Evolutionary conservation across 345 rosid genomes (phyloP).

Genomic region (Cochlearia excelsa): DNA sequence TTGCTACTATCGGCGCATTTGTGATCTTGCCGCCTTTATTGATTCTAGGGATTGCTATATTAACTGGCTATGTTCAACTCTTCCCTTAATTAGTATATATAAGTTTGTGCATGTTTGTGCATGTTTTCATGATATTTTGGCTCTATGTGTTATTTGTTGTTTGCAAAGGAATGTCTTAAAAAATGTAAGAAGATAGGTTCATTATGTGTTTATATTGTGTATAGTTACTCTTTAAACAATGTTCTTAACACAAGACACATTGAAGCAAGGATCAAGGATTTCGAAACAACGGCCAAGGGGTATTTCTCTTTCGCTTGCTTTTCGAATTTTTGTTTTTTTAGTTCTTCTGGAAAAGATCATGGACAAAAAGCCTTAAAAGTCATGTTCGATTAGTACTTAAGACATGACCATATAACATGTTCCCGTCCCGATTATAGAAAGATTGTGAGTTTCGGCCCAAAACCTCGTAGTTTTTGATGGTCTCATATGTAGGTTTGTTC

Average conservation of each 20-base stretch:
- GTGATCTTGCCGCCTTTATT: constrained; percentile 74
- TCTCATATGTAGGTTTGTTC: constrained; percentile 54
- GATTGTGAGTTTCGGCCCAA: too few relatives aligned
- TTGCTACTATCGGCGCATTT: constrained; percentile 85
- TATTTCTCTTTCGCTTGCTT: constrained; percentile 53
- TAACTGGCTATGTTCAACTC: constrained; percentile 89
- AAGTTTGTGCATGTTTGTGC: too few relatives aligned
- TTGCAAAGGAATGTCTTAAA: constrained; percentile 5
- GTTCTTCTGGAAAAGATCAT: too few relatives aligned
- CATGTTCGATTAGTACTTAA: too few relatives aligned
- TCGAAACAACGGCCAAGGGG: constrained; percentile 29
- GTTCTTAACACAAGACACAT: constrained; percentile 57
- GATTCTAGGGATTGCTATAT: constrained; percentile 66
- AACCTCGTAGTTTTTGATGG: constrained; percentile 39
- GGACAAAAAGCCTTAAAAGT: too few relatives aligned
- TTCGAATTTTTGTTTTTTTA: constrained; percentile 37
- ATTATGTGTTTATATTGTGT: constrained; percentile 19
- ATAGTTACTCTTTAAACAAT: constrained; percentile 4
- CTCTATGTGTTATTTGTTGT: constrained; percentile 7
- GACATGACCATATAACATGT: too few relatives aligned
- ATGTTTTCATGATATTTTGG: neutral
- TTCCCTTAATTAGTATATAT: constrained; percentile 50
- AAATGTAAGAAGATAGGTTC: constrained; percentile 13
- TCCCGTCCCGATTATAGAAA: too few relatives aligned
- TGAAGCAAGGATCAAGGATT: constrained; percentile 79